Base-by-base conservation (phyloP, 163 green algal species). In the Scenedesmus sp. region DNA sequence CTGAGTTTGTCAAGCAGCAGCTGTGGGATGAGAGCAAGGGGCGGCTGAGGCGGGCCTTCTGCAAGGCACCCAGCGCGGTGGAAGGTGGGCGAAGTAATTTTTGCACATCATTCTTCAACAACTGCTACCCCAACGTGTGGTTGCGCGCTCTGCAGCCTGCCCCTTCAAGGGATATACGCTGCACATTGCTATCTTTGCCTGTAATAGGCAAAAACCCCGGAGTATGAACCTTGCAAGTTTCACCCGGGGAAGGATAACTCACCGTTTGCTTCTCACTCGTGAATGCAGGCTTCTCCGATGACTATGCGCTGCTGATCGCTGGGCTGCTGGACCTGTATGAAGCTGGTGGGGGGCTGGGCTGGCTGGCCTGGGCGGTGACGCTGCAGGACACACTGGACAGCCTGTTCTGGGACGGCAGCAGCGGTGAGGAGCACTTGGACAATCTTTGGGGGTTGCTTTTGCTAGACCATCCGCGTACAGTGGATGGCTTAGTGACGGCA, bases 271-370 rank as follows among this genome's bases (percentile, higher is more conserved):
- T 6, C 15, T 56, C 54, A 5, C 4, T 67, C 9, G 2, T 70
- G 26, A 4, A 8, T 90, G 82, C 91, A 94, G 95, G 94, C 23
- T 97, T 97, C 84, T 90, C 96, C 16, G 95, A 97, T 86, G 97
- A 99, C 93, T 99, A 98, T 92, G 94, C 97, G 0, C 92, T 94
- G 55, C 70, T 96, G 66, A 88, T 99, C 0, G 62, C 76, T 9
- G 98, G 96, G 5, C 94, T 99, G 90, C 92, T 99, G 86, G 96
- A 99, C 85, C 94, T 99, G 90, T 97, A 97, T 66, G 93, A 95
- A 55, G 94, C 90, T 16, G 95, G 92, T 0, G 97, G 97, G 9
- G 92, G 97, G 2, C 23, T 94, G 1, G n/a, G 94, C 62, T 98
- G 97, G 95, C 95, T 99, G 77, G 74, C 93, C 34, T 99, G 96